phyloP scores from a whole-genome alignment of 306 rosid genomes.

The Citrullus amarus region DNA sequence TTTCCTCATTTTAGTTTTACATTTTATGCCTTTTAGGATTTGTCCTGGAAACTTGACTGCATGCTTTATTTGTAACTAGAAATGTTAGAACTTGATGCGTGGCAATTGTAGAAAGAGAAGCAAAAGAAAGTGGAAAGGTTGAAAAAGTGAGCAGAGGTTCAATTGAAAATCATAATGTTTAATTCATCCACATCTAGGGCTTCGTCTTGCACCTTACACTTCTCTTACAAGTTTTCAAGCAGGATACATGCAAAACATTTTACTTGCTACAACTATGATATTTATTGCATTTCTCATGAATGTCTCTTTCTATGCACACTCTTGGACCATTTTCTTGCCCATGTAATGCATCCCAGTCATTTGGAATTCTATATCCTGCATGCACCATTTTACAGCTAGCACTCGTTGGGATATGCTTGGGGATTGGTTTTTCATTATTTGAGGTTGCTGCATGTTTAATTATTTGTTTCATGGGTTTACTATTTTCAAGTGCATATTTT shows the following conservation, averaged over 20 bases:
- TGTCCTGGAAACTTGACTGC: neutral
- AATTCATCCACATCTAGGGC: neutral
- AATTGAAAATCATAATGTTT: neutral
- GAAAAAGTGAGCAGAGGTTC: neutral
- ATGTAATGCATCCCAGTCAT: neutral
- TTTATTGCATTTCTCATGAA: neutral
- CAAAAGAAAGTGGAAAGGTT: neutral
- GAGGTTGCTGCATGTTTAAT: neutral
- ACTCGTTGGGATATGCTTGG: neutral
- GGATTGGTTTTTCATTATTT: neutral
- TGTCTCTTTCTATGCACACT: neutral
- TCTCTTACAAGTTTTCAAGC: neutral
- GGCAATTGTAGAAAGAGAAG: neutral
- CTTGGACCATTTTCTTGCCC: neutral
- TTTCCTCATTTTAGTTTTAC: neutral
- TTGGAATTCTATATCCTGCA: neutral
- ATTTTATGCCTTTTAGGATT: neutral
- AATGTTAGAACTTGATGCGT: neutral
- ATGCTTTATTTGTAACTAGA: neutral
- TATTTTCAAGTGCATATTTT: constrained; percentile 20
- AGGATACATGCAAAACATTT: neutral
- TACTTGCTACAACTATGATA: neutral
- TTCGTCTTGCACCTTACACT: neutral
- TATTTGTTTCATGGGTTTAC: neutral
- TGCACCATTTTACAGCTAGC: neutral